These are phyloP conservation scores for Serpula lacrymans DNA, from an alignment of 768 basidiomycete species.

Conservation along the genomic window DNA sequence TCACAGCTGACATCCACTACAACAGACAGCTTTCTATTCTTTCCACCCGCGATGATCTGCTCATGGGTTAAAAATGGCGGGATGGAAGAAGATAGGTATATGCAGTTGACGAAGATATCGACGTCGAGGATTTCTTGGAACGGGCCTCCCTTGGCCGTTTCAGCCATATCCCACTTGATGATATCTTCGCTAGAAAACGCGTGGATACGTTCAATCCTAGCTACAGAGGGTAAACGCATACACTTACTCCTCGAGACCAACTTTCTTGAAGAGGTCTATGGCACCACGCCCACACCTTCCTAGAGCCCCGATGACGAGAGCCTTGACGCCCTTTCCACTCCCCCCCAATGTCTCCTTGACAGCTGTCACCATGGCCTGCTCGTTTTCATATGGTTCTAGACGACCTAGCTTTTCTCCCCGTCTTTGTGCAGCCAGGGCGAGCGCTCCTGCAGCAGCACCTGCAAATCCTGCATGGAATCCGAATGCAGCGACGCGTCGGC, in stretches of 20 bases:
- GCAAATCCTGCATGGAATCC: conserved; percentile 98
- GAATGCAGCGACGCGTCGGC: conserved; percentile 94
- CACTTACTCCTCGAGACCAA: conserved; percentile 89
- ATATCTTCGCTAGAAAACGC: conserved; percentile 71
- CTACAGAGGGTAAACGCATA: background rate
- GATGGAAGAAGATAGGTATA: conserved; percentile 86
- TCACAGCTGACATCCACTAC: conserved; percentile 99
- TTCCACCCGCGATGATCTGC: conserved; percentile 70
- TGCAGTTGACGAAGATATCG: conserved; percentile 99
- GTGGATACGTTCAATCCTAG: conserved; percentile 2
- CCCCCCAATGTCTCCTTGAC: conserved; percentile 67
- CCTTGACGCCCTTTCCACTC: conserved; percentile 72
- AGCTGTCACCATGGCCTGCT: conserved; percentile 73
- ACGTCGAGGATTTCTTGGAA: conserved; percentile 94
- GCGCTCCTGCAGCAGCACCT: conserved; percentile 89
- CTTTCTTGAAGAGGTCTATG: conserved; percentile 92
- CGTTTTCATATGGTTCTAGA: conserved; percentile 81
- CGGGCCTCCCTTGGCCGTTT: conserved; percentile 96
- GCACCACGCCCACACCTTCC: conserved; percentile 95
- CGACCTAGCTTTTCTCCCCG: conserved; percentile 58
- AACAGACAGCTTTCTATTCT: conserved; percentile 63
- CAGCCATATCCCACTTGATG: conserved; percentile 95
- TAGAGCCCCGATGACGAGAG: conserved; percentile 92
- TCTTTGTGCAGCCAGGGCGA: conserved; percentile 70
- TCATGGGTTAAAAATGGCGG: conserved; percentile 78